A percentile compares a stretch with the other conserved stretches of the same genome.
Evolutionary conservation across 106 monocot genomes (phyloP).

Genomic region (Apostasia ramifera): DNA sequence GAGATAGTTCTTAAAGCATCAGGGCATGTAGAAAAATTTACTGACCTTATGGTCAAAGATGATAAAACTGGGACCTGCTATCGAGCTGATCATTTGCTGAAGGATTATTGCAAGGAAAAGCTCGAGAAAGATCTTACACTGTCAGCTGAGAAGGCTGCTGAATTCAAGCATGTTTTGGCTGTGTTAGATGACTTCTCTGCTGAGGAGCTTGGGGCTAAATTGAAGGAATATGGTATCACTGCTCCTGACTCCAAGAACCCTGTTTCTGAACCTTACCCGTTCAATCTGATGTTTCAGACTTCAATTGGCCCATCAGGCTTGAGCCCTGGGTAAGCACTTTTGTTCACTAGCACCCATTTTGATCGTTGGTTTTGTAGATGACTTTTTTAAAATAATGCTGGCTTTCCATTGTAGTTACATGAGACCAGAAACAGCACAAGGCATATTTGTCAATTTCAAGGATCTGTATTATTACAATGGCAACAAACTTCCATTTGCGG

Average conservation of each 20-base stretch:
- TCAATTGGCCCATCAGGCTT: constrained; percentile 86
- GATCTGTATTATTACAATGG: constrained; percentile 96
- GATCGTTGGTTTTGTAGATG: background rate
- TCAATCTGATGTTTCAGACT: constrained; percentile 99
- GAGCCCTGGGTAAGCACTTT: constrained; percentile 51
- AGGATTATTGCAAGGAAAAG: constrained; percentile 93
- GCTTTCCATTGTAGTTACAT: constrained; percentile 49
- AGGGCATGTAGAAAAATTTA: constrained; percentile 95
- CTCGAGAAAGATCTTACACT: constrained; percentile 81
- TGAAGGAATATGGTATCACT: constrained; percentile 82
- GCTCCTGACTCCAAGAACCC: constrained; percentile 88
- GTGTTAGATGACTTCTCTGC: constrained; percentile 74
- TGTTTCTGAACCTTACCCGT: constrained; percentile 88
- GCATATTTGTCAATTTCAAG: constrained; percentile 96
- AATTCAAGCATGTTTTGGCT: constrained; percentile 66
- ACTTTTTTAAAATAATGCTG: background rate
- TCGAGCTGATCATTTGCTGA: constrained; percentile 87
- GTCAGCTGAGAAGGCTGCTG: constrained; percentile 48
- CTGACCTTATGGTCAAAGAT: constrained; percentile 97
- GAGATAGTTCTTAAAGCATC: constrained; percentile 85
- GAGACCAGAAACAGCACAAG: constrained; percentile 97
- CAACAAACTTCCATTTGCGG: constrained; percentile 93
- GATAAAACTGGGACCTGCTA: constrained; percentile 88
- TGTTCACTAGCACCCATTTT: background rate
- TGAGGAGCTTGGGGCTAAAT: constrained; percentile 66